Evolutionary conservation across 768 basidiomycete species (phyloP).

Genomic region (Scleroderma bovista): DNA sequence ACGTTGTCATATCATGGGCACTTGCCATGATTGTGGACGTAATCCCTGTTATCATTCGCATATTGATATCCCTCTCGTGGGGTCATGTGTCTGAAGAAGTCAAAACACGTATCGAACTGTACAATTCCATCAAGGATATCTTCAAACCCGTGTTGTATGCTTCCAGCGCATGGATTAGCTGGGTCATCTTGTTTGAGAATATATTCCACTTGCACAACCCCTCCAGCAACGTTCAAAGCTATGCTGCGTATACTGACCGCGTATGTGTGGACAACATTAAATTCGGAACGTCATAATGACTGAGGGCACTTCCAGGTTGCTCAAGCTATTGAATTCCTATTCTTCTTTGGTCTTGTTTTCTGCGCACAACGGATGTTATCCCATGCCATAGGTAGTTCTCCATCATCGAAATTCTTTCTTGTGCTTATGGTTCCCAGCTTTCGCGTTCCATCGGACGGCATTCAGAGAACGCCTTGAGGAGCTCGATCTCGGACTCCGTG

Average conservation of each 20-base stretch:
- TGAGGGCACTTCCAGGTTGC: conserved; percentile 35
- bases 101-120: conserved; percentile 64
- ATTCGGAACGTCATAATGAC: background rate
- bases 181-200: conserved; percentile 66
- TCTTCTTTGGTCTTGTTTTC: conserved; percentile 65
- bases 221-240: conserved; percentile 35
- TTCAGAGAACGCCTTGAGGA: conserved; percentile 64
- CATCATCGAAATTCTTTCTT: background rate
- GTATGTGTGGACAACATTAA: conserved; percentile 29
- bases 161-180: conserved; percentile 63
- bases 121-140: conserved; percentile 62
- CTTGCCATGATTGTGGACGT: conserved; percentile 70
- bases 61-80: conserved; percentile 57
- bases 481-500: conserved; percentile 47
- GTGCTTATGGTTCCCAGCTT: conserved; percentile 36
- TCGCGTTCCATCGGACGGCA: conserved; percentile 72
- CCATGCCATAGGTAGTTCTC: conserved; percentile 48
- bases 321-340: conserved; percentile 65
- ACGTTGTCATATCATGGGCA: conserved; percentile 74
- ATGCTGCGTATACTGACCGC: conserved; percentile 55
- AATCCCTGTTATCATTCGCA: conserved; percentile 49
- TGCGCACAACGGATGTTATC: conserved; percentile 64
- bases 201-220: conserved; percentile 56
- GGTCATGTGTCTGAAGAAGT: conserved; percentile 69
- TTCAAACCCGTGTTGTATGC: conserved; percentile 72